Base-by-base conservation (phyloP, 345 rosid species). In the Brassica cretica region DNA sequence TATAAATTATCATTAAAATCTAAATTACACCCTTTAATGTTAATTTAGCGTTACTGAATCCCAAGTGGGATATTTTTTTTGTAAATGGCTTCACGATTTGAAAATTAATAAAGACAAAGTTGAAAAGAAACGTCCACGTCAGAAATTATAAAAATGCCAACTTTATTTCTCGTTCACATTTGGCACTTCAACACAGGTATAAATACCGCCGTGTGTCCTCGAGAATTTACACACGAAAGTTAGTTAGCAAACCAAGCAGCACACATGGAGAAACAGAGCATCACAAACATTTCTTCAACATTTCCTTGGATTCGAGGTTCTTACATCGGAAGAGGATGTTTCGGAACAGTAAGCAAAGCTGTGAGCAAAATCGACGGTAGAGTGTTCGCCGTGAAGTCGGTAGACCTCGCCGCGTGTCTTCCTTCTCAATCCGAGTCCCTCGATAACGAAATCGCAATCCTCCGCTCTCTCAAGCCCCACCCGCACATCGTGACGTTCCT, bases 341-440 rank as follows among this genome's bases (percentile, higher is more conserved):
- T 83, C n/a, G 95, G 93, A 11, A 51, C 86, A 7, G 95, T 90
- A 18, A 73, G 70, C 78, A 74, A 84, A 15, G 90, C 85, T 5
- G 41, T 82, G 51, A 29, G 76, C 67, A 77, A n/a, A 77, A 44
- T n/a, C 4, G 59, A 74, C 82, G 90, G 91, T 21, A 59, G 65
- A 44, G 82, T 84, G 2, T 90, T 90, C 66, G 95, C 90, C 1
- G 91, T 87, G 25, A 90, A 90, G 82, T 88, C 94, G 0, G 88
- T 86, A 11, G 83, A 85, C 24, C 65, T 32, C 46, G 79, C 66
- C 78, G 64, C 87, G 15, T 79, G 83, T 70, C 86, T 78, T 25
- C 76, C 86, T 0, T 1, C 62, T 12, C 91, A 82, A 21, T 66
- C 79, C 3, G 86, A 84, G 71, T 81, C 87, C 0, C 59, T 90